Percentiles rank a stretch among this genome's conserved stretches.
phyloP scores from a whole-genome alignment of 2,329 filamentous ascomycete genomes.

The Pseudogymnoascus destructans region DNA sequence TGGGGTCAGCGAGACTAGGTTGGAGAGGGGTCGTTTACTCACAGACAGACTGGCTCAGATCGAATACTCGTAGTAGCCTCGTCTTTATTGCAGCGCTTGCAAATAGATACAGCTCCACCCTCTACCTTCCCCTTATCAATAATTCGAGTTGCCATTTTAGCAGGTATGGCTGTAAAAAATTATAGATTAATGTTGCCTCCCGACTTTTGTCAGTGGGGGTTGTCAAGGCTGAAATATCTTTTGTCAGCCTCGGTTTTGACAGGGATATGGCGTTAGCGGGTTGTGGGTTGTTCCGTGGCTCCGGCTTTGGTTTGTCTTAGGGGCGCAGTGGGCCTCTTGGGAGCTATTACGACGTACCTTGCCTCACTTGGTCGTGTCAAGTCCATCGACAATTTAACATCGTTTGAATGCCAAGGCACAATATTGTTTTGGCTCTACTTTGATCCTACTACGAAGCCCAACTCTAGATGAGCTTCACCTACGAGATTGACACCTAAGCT shows the following conservation, averaged over 20 bases:
- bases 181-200: background rate
- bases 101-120: conserved; percentile 11
- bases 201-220: background rate
- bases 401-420: background rate
- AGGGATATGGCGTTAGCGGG: background rate
- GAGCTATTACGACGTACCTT: conserved; percentile 8
- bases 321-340: conserved; percentile 6
- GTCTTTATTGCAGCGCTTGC: conserved; percentile 23
- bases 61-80: conserved; percentile 23
- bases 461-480: conserved; percentile 4
- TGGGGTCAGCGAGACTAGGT: conserved; percentile 10
- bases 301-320: conserved; percentile 2
- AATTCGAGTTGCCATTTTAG: background rate
- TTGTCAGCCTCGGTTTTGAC: conserved; percentile 6
- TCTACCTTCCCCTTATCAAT: background rate
- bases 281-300: conserved; percentile 3
- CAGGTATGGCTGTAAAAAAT: background rate
- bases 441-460: background rate
- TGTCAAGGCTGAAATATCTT: conserved; percentile 4
- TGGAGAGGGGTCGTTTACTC: conserved; percentile 11
- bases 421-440: background rate
- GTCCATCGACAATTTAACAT: background rate
- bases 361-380: conserved; percentile 3
- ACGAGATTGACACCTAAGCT: background rate
- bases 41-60: conserved; percentile 26